Evolutionary conservation across 495 filamentous ascomycete genomes (phyloP), one percentile per base, ranked within the genome.

Genomic region (Usnea hakonensis): DNA sequence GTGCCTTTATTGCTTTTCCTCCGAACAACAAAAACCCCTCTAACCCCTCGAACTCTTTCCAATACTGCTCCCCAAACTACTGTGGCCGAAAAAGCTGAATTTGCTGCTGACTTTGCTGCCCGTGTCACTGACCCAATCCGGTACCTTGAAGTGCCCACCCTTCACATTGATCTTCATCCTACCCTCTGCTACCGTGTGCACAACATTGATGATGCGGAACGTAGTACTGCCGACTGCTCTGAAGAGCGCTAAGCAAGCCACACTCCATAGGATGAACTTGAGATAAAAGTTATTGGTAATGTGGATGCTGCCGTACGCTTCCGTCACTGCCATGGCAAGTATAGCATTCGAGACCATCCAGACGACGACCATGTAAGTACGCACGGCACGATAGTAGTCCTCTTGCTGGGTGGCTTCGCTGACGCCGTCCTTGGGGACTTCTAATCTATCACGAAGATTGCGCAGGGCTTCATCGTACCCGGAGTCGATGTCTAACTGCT

Each of bases 401-500:
- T 97, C 91, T 72, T 97, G 93, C 73, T 88, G 74, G 77, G 97
- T 93, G 14, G 84, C 78, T 60, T 97, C 95, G 43, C 82, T 83
- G 26, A 85, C 61, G 0, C 75, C 71, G 0, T 80, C 75, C 43
- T 72, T 69, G 5, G 87, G 81, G 0, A 96, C 94, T 67, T 96
- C 90, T 65, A 97, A 79, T 33, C 95, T 81, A 71, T 99, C 95
- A 53, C 95, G 85, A 28, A 99, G 86, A 73, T 99, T 99, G 64
- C 95, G 88, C 43, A 99, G 83, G 7, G 95, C 95, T 67, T 95
- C 92, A 73, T 99, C 95, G 73, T 99, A 99, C 10, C 95, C 94
- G 52, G 83, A 88, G 76, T 99, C 95, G 72, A 99, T 99, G 74
- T 99, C 95, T 13, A 99, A 85, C 73, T 99, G 95, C 71, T 97